These are phyloP conservation scores for Cryomyces antarcticus DNA, from an alignment of 495 filamentous ascomycete species.

Conservation along the genomic window DNA sequence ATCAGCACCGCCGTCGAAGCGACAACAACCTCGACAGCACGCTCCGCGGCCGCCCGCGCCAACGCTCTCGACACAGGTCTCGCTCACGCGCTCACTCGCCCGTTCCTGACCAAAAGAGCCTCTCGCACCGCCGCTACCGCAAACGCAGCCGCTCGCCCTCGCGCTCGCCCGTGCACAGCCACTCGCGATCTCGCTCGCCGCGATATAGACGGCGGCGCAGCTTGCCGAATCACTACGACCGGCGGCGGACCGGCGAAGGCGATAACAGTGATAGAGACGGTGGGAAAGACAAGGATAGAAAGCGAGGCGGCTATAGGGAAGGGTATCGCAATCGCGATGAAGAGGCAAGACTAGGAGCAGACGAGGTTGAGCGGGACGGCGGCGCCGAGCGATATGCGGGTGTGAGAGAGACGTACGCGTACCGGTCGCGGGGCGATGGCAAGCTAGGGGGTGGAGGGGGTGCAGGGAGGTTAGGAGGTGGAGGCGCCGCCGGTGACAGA, in stretches of 20 bases:
- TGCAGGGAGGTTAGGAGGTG: slow-evolving; percentile 4
- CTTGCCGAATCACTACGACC: slow-evolving; percentile 6
- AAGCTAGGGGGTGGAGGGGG: slow-evolving; percentile 3
- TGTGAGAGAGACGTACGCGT: background rate
- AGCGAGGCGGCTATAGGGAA: too few species aligned
- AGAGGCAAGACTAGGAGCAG: background rate
- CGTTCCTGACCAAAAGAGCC: background rate
- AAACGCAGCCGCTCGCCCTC: slow-evolving; percentile 7
- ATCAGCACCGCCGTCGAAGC: slow-evolving; percentile 9
- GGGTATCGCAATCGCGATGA: background rate
- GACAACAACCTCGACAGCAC: slow-evolving; percentile 12
- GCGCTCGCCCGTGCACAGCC: background rate
- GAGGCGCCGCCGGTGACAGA: background rate
- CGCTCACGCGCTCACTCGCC: slow-evolving; percentile 3
- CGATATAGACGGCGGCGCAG: slow-evolving; percentile 1
- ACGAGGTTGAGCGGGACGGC: background rate
- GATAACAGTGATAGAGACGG: background rate
- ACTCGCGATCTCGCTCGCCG: slow-evolving; percentile 4
- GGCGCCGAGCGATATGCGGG: background rate
- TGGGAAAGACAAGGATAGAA: background rate
- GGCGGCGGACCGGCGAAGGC: background rate
- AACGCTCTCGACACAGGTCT: slow-evolving; percentile 5
- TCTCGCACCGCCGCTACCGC: slow-evolving; percentile 4
- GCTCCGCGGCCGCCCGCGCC: slow-evolving; percentile 12
- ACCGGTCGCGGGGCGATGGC: slow-evolving; percentile 1